A percentile compares a stretch with the other conserved stretches of the same genome.
phyloP scores from a whole-genome alignment of 2,329 filamentous ascomycete genomes.

The Pseudopyrenochaeta lycopersici region DNA sequence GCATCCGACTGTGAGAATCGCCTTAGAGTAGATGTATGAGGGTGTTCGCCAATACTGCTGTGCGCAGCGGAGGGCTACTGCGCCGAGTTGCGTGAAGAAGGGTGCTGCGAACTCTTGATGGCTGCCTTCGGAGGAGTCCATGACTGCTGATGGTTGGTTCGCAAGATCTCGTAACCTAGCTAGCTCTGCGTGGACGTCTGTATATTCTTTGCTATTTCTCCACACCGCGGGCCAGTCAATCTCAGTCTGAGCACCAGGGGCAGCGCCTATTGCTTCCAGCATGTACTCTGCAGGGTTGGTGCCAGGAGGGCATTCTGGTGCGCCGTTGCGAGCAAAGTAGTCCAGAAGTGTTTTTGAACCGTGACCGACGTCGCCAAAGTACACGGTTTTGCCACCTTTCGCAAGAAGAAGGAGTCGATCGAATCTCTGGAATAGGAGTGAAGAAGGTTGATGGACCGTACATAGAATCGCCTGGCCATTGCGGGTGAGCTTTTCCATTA shows the following conservation, averaged over 20 bases:
- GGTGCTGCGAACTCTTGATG: constrained; percentile 56
- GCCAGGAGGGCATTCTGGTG: constrained; percentile 66
- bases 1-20: constrained; percentile 35
- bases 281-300: constrained; percentile 84
- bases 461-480: constrained; percentile 83
- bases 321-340: constrained; percentile 79
- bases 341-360: constrained; percentile 70
- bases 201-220: constrained; percentile 36
- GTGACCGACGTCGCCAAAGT: constrained; percentile 80
- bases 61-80: constrained; percentile 54
- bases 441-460: constrained; percentile 93
- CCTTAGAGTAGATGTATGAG: constrained; percentile 53
- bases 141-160: constrained; percentile 33
- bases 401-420: constrained; percentile 80
- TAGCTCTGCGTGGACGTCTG: constrained; percentile 48
- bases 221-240: constrained; percentile 55
- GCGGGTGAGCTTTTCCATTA: constrained; percentile 87
- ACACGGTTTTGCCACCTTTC: constrained; percentile 78
- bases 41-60: constrained; percentile 59
- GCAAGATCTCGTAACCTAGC: constrained; percentile 50
- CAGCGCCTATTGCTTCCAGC: constrained; percentile 60
- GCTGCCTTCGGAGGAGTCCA: constrained; percentile 55
- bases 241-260: constrained; percentile 29
- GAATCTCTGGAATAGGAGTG: constrained; percentile 90
- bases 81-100: constrained; percentile 41